Evolutionary conservation across 78 protist genomes (phyloP).

Genomic region (Pigoraptor vietnamica): DNA sequence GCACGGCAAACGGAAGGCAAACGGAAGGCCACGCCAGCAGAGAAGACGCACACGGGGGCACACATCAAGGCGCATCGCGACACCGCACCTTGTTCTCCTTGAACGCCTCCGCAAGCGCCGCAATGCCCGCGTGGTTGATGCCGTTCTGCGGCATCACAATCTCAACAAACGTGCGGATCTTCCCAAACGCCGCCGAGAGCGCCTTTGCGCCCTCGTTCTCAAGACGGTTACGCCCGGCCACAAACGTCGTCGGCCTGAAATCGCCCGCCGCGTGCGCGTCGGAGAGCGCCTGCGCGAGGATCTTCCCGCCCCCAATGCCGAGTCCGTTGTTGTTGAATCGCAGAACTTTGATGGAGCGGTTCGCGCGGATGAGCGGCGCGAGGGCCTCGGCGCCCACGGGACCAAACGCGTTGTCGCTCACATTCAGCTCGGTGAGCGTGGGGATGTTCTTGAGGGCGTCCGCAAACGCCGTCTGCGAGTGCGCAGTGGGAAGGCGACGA

Average conservation of each 20-base stretch:
- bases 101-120: background rate
- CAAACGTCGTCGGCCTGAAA: background rate
- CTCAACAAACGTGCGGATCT: background rate
- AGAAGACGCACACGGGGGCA: background rate
- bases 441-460: background rate
- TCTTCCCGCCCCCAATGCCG: background rate
- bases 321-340: slow-evolving; percentile 19
- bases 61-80: background rate
- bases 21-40: background rate
- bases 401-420: slow-evolving; percentile 23
- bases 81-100: background rate
- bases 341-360: background rate
- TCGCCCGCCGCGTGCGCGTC: background rate
- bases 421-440: background rate
- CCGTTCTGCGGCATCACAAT: slow-evolving; percentile 17
- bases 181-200: background rate
- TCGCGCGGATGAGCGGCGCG: background rate
- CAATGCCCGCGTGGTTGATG: slow-evolving; percentile 6
- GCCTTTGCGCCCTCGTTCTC: slow-evolving; percentile 1
- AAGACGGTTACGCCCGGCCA: background rate
- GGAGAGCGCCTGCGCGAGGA: background rate
- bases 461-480: background rate
- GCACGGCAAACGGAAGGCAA: background rate
- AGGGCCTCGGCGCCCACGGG: slow-evolving; percentile 3
- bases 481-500: too few relatives aligned